phyloP scores from a whole-genome alignment of 495 filamentous ascomycete genomes.

The Aspergillus kassunensis region DNA sequence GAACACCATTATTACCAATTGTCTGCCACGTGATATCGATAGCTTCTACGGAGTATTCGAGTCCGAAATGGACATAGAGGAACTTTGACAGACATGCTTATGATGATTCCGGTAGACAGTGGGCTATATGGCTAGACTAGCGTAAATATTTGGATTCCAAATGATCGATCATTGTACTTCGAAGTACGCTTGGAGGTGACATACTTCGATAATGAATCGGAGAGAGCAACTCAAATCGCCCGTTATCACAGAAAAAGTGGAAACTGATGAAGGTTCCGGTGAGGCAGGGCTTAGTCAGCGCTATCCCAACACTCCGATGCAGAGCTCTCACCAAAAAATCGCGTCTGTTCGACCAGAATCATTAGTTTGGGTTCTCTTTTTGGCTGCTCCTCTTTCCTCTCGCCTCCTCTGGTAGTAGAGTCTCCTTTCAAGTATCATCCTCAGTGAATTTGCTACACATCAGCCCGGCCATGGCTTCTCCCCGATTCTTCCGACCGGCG shows the following conservation, averaged over 20 bases:
- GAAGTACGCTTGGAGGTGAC: no score
- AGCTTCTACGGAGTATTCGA: no score
- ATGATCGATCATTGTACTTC: no score
- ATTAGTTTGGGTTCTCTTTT: constrained; percentile 7
- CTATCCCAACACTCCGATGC: constrained; percentile 35
- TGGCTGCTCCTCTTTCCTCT: constrained; percentile 6
- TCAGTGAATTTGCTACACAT: constrained; percentile 18
- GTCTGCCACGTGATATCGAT: no score
- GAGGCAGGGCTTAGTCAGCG: constrained; percentile 33
- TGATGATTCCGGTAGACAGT: no score
- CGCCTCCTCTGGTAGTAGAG: constrained; percentile 19
- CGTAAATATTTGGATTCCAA: no score
- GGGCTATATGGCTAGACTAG: no score
- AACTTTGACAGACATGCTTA: no score
- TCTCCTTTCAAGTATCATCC: constrained; percentile 22
- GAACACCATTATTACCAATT: no score
- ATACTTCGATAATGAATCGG: no score
- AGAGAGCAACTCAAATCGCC: constrained; percentile 4
- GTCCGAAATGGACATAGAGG: no score
- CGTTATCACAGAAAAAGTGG: constrained; percentile 8
- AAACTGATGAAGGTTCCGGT: constrained; percentile 40
- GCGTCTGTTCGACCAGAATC: constrained; percentile 8
- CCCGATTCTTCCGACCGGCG: constrained; percentile 78
- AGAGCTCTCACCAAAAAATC: constrained; percentile 27
- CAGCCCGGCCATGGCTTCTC: constrained; percentile 53